Percentiles rank a stretch among this genome's conserved stretches.
Evolutionary conservation across 495 filamentous ascomycete species (phyloP).

Genomic region (Xylaria curta): DNA sequence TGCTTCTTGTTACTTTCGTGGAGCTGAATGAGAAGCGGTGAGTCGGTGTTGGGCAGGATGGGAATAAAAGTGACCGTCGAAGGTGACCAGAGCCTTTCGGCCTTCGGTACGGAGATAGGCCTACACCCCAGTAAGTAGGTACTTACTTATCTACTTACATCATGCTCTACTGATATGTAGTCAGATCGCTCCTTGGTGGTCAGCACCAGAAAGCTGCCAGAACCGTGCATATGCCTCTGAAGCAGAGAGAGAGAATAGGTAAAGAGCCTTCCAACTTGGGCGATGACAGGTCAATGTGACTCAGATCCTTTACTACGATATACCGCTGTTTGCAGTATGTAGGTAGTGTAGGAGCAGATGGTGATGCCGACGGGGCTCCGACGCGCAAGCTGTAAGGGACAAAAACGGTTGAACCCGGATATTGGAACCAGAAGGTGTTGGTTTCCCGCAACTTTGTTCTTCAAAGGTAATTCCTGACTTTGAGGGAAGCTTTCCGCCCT

Average conservation of each 20-base stretch:
- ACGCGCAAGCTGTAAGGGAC: not conserved
- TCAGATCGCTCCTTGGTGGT: conserved; percentile 21
- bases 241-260: not conserved
- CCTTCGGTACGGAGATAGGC: conserved; percentile 18
- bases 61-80: not conserved
- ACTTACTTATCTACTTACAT: conserved; percentile 11
- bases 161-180: not conserved
- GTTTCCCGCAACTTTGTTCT: not conserved
- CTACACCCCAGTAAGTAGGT: not conserved
- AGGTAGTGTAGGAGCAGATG: not conserved
- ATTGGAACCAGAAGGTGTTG: not conserved
- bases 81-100: conserved; percentile 16
- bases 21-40: conserved; percentile 20
- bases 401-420: conserved; percentile 3
- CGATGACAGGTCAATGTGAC: conserved; percentile 12
- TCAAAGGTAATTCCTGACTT: not conserved
- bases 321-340: not conserved
- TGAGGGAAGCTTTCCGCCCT: not conserved
- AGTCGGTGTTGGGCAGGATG: conserved; percentile 12
- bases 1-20: conserved; percentile 9
- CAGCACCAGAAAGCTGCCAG: conserved; percentile 5
- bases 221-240: conserved; percentile 9
- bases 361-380: not conserved
- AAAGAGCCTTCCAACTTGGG: not conserved
- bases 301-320: not conserved